Evolutionary conservation across 169 alveolate genomes (phyloP).

Genomic region (Toxoplasma gondii): DNA sequence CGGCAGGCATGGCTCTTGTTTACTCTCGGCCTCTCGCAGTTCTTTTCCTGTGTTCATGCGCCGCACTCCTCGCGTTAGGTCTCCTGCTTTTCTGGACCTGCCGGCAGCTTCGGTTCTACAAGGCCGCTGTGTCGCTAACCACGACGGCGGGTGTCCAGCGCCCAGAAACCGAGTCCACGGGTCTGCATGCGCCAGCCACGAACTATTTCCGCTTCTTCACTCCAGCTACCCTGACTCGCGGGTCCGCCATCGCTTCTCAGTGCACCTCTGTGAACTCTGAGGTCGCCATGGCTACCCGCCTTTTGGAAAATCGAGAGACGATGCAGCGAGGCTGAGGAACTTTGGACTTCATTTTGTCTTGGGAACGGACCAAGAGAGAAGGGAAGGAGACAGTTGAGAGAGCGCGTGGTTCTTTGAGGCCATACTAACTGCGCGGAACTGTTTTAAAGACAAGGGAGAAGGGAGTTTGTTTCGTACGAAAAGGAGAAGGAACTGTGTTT

Average conservation of each 20-base stretch:
- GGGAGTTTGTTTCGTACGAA: no score
- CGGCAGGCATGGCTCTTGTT: not conserved
- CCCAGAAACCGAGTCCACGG: not conserved
- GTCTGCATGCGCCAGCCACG: not conserved
- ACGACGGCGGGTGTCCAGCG: not conserved
- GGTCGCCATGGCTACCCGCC: not conserved
- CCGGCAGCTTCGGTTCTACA: not conserved
- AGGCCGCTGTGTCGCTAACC: not conserved
- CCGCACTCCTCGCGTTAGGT: not conserved
- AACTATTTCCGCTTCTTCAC: not conserved
- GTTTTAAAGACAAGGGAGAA: no score
- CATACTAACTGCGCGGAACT: no score
- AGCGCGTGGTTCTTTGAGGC: no score
- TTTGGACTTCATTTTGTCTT: no score
- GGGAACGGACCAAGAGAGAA: no score
- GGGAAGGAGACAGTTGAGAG: no score
- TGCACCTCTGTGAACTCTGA: not conserved
- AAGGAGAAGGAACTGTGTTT: no score
- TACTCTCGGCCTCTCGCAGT: not conserved
- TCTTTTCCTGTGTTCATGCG: not conserved
- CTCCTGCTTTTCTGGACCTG: not conserved
- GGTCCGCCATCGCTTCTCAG: not conserved
- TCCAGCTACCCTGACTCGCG: not conserved
- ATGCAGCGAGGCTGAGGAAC: not conserved
- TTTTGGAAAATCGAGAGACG: not conserved